A percentile compares a stretch with the other conserved stretches of the same genome.
Evolutionary conservation across 306 rosid genomes (phyloP).

Genomic region (Inga laurina): DNA sequence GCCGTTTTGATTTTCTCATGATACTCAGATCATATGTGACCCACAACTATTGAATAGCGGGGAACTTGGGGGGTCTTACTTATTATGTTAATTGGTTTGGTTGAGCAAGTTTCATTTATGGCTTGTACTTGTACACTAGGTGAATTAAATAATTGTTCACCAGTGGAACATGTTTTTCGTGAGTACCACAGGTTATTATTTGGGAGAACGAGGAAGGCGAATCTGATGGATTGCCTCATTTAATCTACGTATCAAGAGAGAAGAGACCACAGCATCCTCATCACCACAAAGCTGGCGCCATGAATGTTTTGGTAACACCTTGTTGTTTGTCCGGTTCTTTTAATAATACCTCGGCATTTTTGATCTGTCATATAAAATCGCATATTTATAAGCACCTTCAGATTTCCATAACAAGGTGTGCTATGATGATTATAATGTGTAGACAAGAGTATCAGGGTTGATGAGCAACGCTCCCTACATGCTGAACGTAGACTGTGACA

Average conservation of each 20-base stretch:
- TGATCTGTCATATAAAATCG: not conserved
- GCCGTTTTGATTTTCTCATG: not conserved
- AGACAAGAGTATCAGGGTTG: slow-evolving; percentile 76
- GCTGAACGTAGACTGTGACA: slow-evolving; percentile 81
- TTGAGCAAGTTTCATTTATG: not conserved
- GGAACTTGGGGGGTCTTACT: not conserved
- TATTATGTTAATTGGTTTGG: too few relatives aligned
- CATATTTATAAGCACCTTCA: not conserved
- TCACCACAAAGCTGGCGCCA: slow-evolving; percentile 74
- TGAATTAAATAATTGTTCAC: not conserved
- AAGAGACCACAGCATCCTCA: slow-evolving; percentile 56
- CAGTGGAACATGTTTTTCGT: too few relatives aligned
- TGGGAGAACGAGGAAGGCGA: slow-evolving; percentile 49
- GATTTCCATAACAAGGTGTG: not conserved
- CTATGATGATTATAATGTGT: not conserved
- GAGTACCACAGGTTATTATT: slow-evolving; percentile 47
- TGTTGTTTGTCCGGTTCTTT: not conserved
- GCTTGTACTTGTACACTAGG: not conserved
- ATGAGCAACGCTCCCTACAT: slow-evolving; percentile 71
- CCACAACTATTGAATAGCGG: not conserved
- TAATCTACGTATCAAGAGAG: slow-evolving; percentile 68
- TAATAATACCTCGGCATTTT: not conserved
- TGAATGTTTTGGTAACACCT: slow-evolving; percentile 66
- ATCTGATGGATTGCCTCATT: slow-evolving; percentile 45
- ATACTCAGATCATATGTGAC: not conserved